Evolutionary conservation across 768 basidiomycete species (phyloP).

Genomic region (Tricholomella constricta): DNA sequence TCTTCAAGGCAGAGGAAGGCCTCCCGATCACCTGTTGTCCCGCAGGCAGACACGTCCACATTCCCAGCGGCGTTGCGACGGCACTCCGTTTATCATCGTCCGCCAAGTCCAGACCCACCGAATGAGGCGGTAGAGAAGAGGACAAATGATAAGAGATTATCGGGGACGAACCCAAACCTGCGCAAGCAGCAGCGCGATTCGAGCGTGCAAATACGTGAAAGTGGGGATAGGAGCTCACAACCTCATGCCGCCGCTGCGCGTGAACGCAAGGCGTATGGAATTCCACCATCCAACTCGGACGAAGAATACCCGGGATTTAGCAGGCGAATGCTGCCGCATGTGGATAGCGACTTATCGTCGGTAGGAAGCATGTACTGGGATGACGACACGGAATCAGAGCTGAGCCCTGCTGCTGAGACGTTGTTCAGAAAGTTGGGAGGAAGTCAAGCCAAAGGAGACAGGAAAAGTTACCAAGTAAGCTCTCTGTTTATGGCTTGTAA

Average conservation of each 20-base stretch:
- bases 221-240: constrained; percentile 18
- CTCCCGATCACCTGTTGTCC: constrained; percentile 33
- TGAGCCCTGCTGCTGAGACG: constrained; percentile 51
- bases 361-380: constrained; percentile 43
- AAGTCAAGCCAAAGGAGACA: constrained; percentile 19
- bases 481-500: background rate
- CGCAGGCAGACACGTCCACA: constrained; percentile 16
- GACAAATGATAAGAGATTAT: background rate
- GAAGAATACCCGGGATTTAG: constrained; percentile 22
- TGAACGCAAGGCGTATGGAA: constrained; percentile 54
- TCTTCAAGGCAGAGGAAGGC: constrained; percentile 7
- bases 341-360: constrained; percentile 51
- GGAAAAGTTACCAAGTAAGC: constrained; percentile 14
- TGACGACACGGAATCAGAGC: constrained; percentile 34
- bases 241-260: constrained; percentile 40
- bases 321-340: constrained; percentile 30
- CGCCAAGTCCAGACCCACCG: constrained; percentile 10
- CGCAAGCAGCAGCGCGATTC: background rate
- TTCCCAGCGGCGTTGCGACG: constrained; percentile 27
- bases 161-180: background rate
- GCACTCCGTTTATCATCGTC: constrained; percentile 30
- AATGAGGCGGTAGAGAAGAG: constrained; percentile 4
- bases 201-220: constrained; percentile 4
- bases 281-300: constrained; percentile 46
- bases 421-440: constrained; percentile 44